Evolutionary conservation across 345 rosid species (phyloP).

Genomic region (Erucastrum elatum): DNA sequence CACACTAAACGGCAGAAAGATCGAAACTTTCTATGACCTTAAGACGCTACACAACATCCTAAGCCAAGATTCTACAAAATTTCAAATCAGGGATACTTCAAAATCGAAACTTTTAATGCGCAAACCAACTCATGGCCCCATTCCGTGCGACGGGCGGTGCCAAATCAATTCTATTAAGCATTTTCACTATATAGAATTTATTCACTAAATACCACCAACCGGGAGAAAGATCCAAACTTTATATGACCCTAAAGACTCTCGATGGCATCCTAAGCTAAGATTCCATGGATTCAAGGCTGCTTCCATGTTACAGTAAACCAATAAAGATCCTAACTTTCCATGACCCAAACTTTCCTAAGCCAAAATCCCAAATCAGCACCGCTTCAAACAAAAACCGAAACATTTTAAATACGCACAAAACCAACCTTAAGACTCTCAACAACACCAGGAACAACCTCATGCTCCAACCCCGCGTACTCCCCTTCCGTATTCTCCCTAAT

Average conservation of each 20-base stretch:
- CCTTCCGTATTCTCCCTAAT: constrained; percentile 98
- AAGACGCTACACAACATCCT: not conserved
- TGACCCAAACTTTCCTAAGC: no score
- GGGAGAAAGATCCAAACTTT: no score
- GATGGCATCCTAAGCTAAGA: constrained; percentile 40
- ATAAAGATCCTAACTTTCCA: no score
- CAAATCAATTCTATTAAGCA: no score
- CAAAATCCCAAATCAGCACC: not conserved
- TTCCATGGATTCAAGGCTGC: not conserved
- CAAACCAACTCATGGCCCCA: no score
- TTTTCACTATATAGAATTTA: no score
- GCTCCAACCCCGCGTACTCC: constrained; percentile 89
- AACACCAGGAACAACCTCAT: constrained; percentile 96
- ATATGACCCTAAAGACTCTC: constrained; percentile 86
- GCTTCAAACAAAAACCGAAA: not conserved
- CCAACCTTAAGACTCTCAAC: constrained; percentile 94
- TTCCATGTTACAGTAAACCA: no score
- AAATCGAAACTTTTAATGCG: not conserved
- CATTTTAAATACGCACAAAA: not conserved
- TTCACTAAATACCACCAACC: no score
- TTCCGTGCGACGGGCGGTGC: no score
- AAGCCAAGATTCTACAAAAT: not conserved
- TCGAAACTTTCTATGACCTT: not conserved
- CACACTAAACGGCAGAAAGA: not conserved
- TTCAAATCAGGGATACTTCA: not conserved